Evolutionary conservation across 208 protist genomes (phyloP), one percentile per base, ranked within the genome.

Genomic region (Phytomonas sp.): DNA sequence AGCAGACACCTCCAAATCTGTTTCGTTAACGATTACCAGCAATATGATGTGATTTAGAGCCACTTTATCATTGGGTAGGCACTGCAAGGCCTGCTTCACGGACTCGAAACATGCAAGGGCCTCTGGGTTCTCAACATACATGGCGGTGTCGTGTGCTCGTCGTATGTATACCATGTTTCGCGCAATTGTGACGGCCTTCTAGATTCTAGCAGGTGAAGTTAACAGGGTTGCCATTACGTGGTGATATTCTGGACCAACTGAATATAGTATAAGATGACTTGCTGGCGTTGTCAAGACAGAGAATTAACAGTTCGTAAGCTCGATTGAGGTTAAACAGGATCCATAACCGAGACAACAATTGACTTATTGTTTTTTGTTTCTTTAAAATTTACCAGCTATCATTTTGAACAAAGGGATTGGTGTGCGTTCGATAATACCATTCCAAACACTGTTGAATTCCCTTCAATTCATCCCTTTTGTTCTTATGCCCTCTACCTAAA

Each of bases 201-300:
- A 99, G 91, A 83, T 99, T 98, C 98, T 98, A 99, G 72, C 98
- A 97, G 66, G 89, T 97, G 67, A 99, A 98, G 62, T 76, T 81
- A 71, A 94, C 86, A 30, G 70, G 83, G 65, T 88, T 88, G 61
- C 66, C 73, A 8, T 74, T 89, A 64, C 86, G 93, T 34, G 10
- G 89, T 89, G 49, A 99, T 98, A 36, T 92, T 76, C 83, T 99
- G 94, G 8, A 94, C 97, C 10, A 99, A 80, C 73, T 99, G 98
- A 11, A 99, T 78, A 71, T 99, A 97, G 79, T 99, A 99, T 0
- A 99, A 12, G 97, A 98, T 2, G 98, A 99, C 79, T 99, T 99
- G 34, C 98, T 97, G 26, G 96, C 97, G 67, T 97, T 98, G 80
- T 99, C 97, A 29, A 99, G 89, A 26, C 96, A 96, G 33, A 98